Percentiles rank a stretch among this genome's conserved stretches.
Evolutionary conservation across 371 early-diverging fungal species (phyloP).

Genomic region (Mortierella sp.): DNA sequence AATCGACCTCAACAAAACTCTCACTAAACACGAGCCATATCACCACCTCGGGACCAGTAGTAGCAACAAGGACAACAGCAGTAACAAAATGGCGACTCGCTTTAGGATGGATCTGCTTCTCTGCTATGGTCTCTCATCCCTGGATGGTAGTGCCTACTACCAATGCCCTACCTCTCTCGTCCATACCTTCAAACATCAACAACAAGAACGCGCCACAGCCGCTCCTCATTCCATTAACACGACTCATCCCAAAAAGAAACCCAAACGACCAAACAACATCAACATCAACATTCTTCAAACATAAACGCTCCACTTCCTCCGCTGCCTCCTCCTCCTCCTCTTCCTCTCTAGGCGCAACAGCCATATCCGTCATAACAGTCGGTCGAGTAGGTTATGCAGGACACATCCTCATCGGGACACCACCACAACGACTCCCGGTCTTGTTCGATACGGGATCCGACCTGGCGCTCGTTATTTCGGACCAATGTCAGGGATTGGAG

Average conservation of each 20-base stretch:
- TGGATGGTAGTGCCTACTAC: neutral
- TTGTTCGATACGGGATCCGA: slow-evolving; percentile 46
- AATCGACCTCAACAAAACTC: neutral
- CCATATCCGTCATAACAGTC: slow-evolving; percentile 1
- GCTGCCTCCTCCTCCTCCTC: too few relatives aligned
- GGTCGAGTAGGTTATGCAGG: slow-evolving; percentile 60
- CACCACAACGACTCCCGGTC: slow-evolving; percentile 59
- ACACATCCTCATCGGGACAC: slow-evolving; percentile 84
- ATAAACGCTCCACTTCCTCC: neutral
- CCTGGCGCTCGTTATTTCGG: slow-evolving; percentile 29
- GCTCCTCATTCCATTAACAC: slow-evolving; percentile 7
- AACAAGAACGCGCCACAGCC: neutral
- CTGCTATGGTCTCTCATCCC: neutral
- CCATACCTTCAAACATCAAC: neutral
- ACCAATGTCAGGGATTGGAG: slow-evolving; percentile 24
- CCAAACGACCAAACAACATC: neutral
- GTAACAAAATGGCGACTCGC: neutral
- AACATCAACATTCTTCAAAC: neutral
- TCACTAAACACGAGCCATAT: neutral
- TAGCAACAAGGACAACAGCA: neutral
- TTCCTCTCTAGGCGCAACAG: neutral
- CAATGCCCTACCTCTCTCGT: neutral
- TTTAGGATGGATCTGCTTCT: neutral
- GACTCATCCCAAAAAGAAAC: slow-evolving; percentile 2
- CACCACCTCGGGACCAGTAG: neutral